Conservation (phyloP, 1,284 basidiomycete genomes). For the Psilocybe mexicana region DNA sequence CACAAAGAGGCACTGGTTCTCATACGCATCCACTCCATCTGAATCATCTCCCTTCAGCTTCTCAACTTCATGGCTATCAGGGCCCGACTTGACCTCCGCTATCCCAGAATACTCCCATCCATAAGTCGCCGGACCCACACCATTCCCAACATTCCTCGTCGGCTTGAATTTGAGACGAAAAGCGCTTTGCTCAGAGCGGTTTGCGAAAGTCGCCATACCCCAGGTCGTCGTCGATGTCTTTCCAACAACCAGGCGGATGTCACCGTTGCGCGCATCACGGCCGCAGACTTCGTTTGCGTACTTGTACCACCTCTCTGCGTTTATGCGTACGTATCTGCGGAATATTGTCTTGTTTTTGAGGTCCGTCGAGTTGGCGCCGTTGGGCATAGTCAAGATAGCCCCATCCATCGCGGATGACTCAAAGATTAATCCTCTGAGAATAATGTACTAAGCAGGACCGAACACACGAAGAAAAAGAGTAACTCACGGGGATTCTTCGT, state of each 20-base stretch:
- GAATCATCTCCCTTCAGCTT: neutral
- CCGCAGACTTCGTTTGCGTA: conserved; percentile 18
- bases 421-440: neutral
- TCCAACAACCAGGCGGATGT: conserved; percentile 28
- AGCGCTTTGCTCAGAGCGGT: neutral
- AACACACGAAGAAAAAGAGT: neutral
- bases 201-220: conserved; percentile 23
- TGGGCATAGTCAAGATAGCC: conserved; percentile 24
- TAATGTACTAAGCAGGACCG: no score
- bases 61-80: neutral
- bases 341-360: conserved; percentile 11
- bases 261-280: conserved; percentile 19
- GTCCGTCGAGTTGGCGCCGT: conserved; percentile 19
- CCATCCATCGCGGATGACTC: conserved; percentile 12
- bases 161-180: neutral
- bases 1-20: conserved; percentile 1
- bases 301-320: conserved; percentile 26
- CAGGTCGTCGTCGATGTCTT: conserved; percentile 24
- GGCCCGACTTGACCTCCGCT: neutral
- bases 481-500: neutral
- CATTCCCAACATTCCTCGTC: neutral
- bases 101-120: neutral
- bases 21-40: neutral
- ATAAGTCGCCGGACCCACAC: neutral
- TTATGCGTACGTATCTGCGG: conserved; percentile 14